These are phyloP conservation scores for Saccharata proteae DNA, from an alignment of 2,329 filamentous ascomycete species.

Conservation along the genomic window DNA sequence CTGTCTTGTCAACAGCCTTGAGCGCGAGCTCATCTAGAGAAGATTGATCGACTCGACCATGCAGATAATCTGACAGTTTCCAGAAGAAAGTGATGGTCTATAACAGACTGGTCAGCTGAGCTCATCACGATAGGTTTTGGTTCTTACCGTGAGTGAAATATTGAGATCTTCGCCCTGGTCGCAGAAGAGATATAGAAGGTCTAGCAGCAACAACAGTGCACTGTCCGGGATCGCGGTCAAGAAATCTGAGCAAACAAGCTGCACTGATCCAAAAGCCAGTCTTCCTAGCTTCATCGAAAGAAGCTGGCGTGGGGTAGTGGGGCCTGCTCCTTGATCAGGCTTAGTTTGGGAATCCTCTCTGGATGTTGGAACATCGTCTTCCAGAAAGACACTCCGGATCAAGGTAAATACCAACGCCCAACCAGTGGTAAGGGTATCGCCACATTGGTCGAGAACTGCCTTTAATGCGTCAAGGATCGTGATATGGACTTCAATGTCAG, in stretches of 20 bases:
- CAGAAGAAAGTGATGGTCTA: slow-evolving; percentile 90
- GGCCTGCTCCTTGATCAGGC: no score
- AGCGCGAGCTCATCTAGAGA: slow-evolving; percentile 16
- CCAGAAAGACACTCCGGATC: slow-evolving; percentile 63
- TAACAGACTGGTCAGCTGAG: no score
- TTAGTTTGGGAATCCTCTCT: slow-evolving; percentile 5
- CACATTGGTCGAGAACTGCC: slow-evolving; percentile 73
- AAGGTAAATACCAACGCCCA: slow-evolving; percentile 83
- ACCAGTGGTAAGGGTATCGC: slow-evolving; percentile 68
- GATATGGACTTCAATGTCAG: slow-evolving; percentile 69
- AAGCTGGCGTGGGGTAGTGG: slow-evolving; percentile 19
- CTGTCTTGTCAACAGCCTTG: slow-evolving; percentile 5
- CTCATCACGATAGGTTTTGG: slow-evolving; percentile 11
- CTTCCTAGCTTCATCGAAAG: slow-evolving; percentile 67
- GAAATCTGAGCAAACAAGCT: slow-evolving; percentile 93
- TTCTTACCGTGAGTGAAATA: slow-evolving; percentile 71
- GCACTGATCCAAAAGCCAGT: slow-evolving; percentile 76
- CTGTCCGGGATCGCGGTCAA: slow-evolving; percentile 56
- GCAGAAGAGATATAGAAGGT: slow-evolving; percentile 81
- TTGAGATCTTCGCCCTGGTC: slow-evolving; percentile 87
- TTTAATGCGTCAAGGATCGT: slow-evolving; percentile 70
- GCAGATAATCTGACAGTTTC: slow-evolving; percentile 83
- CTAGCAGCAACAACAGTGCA: slow-evolving; percentile 67
- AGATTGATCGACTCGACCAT: slow-evolving; percentile 33
- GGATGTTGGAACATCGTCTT: slow-evolving; percentile 2